Evolutionary conservation across 257 asterid species (phyloP).

Genomic region (Plantago ovata): DNA sequence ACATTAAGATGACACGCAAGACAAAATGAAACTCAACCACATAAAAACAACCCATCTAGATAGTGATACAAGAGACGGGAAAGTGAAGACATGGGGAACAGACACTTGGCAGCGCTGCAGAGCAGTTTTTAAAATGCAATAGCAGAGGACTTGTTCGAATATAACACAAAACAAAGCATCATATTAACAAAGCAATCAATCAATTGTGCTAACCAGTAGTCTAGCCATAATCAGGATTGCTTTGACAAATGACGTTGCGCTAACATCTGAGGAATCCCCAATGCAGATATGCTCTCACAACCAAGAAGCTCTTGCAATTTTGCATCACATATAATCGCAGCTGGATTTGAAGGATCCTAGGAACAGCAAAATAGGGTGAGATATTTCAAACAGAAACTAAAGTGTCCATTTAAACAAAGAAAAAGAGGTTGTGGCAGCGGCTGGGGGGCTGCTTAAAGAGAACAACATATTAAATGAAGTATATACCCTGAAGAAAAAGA

Average conservation of each 20-base stretch:
- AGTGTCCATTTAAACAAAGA: too few relatives aligned
- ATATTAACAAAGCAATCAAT: not conserved
- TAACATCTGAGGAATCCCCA: slow-evolving; percentile 58
- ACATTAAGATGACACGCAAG: too few relatives aligned
- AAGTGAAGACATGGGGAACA: not conserved
- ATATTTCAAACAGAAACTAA: slow-evolving; percentile 7
- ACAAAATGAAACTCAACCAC: not conserved
- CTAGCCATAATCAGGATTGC: slow-evolving; percentile 34
- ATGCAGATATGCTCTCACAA: slow-evolving; percentile 56
- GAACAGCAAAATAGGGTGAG: slow-evolving; percentile 16
- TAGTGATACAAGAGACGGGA: not conserved
- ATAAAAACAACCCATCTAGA: not conserved
- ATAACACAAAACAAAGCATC: slow-evolving; percentile 7
- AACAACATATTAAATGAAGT: not conserved
- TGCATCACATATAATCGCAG: slow-evolving; percentile 48
- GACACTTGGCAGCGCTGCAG: not conserved
- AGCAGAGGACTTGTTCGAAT: too few relatives aligned
- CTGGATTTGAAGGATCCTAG: slow-evolving; percentile 60
- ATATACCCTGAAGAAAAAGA: not conserved
- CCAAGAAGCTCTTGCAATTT: slow-evolving; percentile 66
- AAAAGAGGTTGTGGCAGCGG: too few relatives aligned
- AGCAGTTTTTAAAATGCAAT: too few relatives aligned
- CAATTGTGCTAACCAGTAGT: slow-evolving; percentile 33
- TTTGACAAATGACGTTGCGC: slow-evolving; percentile 46
- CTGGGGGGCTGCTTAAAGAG: too few relatives aligned